Base-by-base conservation (phyloP, 495 filamentous ascomycete genomes). In the Margaritispora aquatica region DNA sequence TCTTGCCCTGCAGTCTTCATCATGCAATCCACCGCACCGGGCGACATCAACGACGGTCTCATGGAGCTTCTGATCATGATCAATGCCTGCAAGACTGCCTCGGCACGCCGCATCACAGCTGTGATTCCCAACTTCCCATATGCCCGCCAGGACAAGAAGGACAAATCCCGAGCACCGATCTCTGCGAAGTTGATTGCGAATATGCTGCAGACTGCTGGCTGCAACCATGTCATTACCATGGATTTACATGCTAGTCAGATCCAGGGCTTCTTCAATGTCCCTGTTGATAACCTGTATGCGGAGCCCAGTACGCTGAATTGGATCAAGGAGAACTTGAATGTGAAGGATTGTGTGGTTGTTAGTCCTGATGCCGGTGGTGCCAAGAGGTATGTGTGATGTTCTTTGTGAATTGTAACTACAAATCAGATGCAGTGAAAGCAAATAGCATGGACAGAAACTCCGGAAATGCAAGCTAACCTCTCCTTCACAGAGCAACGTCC, bases 31-130 rank as follows among this genome's bases (percentile, higher is more conserved):
- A 96, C 95, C 47, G 85, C 88, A 13, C 95, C 94, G 2, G 92
- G 93, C 70, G 92, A 97, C 70, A 92, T 98, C 77, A 98, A 98
- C 74, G 95, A 98, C 70, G 94, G 91, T 49, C 80, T 98, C 54
- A 98, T 98, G 94, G 94, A 98, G 75, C 84, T 98, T 49, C 81
- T 98, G 31, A 97, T 97, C 73, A 96, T 97, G 85, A 96, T 97
- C 77, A 96, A 96, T 70, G 94, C 94, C 54, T 98, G 94, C 81
- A 93, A 96, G 66, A 97, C 94, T 22, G 95, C 94, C 34, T 92
- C 86, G n/a, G 92, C 92, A 4, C 83, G 92, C 60, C 86, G 90
- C 60, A 96, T 98, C 74, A 97, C 91, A 21, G 88, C 88, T 61
- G 84, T 92, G 57, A 89, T 96, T 52, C 94, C 94, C 60, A 97